These are phyloP conservation scores for Fusarium sp. DNA, from an alignment of 2,329 filamentous ascomycete genomes.

Conservation along the genomic window DNA sequence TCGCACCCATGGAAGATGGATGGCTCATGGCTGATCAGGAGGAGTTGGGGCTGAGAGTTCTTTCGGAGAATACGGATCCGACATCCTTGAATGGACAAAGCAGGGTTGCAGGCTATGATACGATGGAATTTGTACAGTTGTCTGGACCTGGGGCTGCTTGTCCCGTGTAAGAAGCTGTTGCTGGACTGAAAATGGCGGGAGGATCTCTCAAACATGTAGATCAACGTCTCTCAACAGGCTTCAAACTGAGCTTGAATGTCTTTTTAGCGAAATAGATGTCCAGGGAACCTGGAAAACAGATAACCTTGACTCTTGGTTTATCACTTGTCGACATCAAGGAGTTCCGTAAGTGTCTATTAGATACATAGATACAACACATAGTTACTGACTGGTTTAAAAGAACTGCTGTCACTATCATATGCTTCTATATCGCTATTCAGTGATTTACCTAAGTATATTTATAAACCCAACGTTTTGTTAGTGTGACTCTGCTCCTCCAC, in stretches of 20 bases:
- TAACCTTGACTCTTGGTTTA: not conserved
- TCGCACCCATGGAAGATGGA: not conserved
- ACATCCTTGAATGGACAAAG: no score
- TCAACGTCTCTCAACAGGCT: not conserved
- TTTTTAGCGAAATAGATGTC: not conserved
- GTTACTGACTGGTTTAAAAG: not conserved
- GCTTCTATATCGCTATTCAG: not conserved
- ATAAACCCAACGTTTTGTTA: not conserved
- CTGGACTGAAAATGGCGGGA: not conserved
- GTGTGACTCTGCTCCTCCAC: not conserved
- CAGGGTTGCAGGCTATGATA: not conserved
- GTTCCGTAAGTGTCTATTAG: not conserved
- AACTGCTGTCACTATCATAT: not conserved
- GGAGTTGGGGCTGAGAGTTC: not conserved
- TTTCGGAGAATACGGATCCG: not conserved
- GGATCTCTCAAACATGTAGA: not conserved
- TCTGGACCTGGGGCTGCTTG: not conserved
- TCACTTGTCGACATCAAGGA: not conserved
- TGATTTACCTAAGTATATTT: not conserved
- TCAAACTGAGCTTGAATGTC: not conserved
- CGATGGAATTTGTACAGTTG: not conserved
- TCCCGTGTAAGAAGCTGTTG: not conserved
- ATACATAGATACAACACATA: not conserved
- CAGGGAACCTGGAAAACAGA: not conserved
- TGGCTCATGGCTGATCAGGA: not conserved